Conservation (phyloP, 2,329 filamentous ascomycete species). For the Aspergillus sojae region DNA sequence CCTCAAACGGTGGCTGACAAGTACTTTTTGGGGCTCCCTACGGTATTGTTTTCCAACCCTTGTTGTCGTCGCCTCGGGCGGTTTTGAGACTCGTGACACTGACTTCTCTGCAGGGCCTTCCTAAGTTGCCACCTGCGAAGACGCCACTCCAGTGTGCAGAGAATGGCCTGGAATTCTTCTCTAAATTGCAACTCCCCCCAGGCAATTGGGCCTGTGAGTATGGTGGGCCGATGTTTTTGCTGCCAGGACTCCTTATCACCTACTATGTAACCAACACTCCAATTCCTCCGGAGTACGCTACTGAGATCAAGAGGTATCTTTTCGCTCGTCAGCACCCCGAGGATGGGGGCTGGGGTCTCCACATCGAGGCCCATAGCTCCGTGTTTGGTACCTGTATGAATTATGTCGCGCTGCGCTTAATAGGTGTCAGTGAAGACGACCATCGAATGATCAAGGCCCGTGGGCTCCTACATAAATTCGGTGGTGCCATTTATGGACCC, state of each 20-base stretch:
- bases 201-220: constrained; percentile 98
- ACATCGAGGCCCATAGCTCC: constrained; percentile 90
- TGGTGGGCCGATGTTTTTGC: constrained; percentile 93
- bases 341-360: constrained; percentile 96
- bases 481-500: constrained; percentile 79
- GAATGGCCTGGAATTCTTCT: constrained; percentile 88
- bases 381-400: constrained; percentile 91
- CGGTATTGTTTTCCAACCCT: constrained; percentile 55
- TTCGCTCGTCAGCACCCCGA: constrained; percentile 80
- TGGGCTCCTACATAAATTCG: constrained; percentile 77
- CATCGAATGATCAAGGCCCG: constrained; percentile 84
- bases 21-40: constrained; percentile 78
- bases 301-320: constrained; percentile 90
- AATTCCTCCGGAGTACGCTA: constrained; percentile 76
- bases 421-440: constrained; percentile 83
- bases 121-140: constrained; percentile 68
- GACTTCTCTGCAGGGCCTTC: constrained; percentile 62
- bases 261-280: constrained; percentile 90
- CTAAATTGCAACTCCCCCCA: constrained; percentile 80
- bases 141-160: constrained; percentile 75
- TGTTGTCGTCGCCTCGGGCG: neutral
- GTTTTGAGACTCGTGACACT: constrained; percentile 4
- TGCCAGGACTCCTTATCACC: constrained; percentile 80
- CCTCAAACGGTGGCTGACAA: constrained; percentile 89
- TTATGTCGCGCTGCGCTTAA: constrained; percentile 76